These are phyloP conservation scores for Madurella fahalii DNA, from an alignment of 2,329 filamentous ascomycete species.

Conservation along the genomic window DNA sequence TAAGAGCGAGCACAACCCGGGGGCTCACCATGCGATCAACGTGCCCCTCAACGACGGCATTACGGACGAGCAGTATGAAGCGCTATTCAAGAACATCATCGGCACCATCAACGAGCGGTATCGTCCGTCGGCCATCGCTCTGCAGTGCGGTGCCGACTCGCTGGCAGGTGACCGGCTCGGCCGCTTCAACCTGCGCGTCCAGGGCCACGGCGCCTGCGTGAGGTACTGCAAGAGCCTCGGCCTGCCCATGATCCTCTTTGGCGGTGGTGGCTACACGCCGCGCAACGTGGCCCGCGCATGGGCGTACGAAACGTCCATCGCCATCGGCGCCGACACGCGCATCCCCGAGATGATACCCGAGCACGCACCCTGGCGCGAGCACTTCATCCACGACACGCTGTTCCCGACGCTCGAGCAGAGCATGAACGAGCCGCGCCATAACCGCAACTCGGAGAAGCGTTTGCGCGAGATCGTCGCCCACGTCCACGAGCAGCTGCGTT, in stretches of 20 bases:
- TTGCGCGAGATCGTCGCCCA: constrained; percentile 71
- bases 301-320: constrained; percentile 94
- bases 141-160: constrained; percentile 94
- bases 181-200: constrained; percentile 94
- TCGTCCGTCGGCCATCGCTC: constrained; percentile 82
- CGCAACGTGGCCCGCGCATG: constrained; percentile 94
- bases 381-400: constrained; percentile 82
- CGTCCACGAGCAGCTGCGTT: constrained; percentile 80
- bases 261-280: constrained; percentile 93
- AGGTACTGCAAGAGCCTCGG: constrained; percentile 78
- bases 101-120: constrained; percentile 75
- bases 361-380: constrained; percentile 79
- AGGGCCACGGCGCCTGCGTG: constrained; percentile 88
- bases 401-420: constrained; percentile 81
- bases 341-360: constrained; percentile 70
- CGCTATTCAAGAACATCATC: constrained; percentile 79
- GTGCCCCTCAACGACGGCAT: constrained; percentile 88
- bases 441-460: constrained; percentile 74
- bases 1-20: constrained; percentile 75
- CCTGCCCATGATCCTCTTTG: constrained; percentile 83
- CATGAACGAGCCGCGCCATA: constrained; percentile 63
- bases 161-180: constrained; percentile 90
- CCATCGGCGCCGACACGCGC: constrained; percentile 67
- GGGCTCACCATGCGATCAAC: constrained; percentile 85
- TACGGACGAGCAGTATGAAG: constrained; percentile 82